phyloP scores from a whole-genome alignment of 345 rosid genomes.

The Salix koriyanagi region DNA sequence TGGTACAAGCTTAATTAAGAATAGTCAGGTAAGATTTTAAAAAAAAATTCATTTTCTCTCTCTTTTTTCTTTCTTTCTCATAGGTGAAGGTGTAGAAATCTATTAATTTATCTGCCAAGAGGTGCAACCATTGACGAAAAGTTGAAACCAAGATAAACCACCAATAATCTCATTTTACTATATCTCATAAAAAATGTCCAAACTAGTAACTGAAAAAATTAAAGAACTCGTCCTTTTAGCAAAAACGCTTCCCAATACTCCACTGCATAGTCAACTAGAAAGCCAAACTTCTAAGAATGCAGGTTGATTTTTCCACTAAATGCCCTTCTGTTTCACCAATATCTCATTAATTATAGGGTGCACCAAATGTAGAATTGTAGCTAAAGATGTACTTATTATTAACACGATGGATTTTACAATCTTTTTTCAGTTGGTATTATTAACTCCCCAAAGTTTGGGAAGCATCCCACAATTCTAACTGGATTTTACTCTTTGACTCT shows the following conservation, averaged over 20 bases:
- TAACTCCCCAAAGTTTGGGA: not conserved
- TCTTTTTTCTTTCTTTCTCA: not conserved
- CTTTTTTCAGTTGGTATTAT: not conserved
- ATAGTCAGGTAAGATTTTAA: not conserved
- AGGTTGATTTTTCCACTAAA: not conserved
- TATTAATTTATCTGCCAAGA: not conserved
- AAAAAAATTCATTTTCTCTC: not conserved
- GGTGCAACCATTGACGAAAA: not conserved
- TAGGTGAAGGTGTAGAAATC: not conserved
- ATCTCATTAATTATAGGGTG: not conserved
- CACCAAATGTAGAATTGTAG: not conserved
- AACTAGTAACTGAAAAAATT: not conserved
- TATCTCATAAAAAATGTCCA: not conserved
- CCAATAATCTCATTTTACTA: not conserved
- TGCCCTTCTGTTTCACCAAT: not conserved
- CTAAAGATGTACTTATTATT: not conserved
- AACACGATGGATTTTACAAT: not conserved
- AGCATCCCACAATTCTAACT: not conserved
- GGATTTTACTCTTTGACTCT: not conserved
- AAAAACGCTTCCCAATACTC: not conserved
- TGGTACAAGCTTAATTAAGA: not conserved
- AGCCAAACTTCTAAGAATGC: not conserved
- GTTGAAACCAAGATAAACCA: not conserved
- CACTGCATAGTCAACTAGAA: not conserved
- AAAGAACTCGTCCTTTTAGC: not conserved